These are phyloP conservation scores for Lagerstroemia speciosa DNA, from an alignment of 345 rosid species.

Conservation along the genomic window DNA sequence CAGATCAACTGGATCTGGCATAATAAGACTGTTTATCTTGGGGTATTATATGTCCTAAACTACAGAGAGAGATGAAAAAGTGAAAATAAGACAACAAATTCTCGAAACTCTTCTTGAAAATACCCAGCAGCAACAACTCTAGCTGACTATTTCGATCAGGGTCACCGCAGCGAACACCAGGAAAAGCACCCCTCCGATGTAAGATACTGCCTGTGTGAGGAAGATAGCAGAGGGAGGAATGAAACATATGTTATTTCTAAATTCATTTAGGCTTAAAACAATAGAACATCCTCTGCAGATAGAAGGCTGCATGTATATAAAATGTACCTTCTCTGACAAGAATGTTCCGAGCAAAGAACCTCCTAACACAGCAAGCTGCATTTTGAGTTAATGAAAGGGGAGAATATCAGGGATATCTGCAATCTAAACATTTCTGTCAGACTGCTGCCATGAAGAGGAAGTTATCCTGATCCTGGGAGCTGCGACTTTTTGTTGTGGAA, in stretches of 20 bases:
- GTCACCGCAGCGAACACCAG: constrained; percentile 79
- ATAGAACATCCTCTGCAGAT: background rate
- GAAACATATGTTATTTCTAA: background rate
- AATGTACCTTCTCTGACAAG: constrained; percentile 84
- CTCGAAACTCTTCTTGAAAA: background rate
- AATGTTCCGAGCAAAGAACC: constrained; percentile 88
- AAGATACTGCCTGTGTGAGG: constrained; percentile 56
- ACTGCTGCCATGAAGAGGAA: background rate
- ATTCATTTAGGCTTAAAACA: background rate
- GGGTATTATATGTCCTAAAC: background rate
- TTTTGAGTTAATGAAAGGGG: background rate
- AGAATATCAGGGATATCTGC: background rate
- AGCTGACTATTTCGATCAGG: constrained; percentile 53
- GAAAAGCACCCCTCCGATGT: constrained; percentile 79
- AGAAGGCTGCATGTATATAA: no score
- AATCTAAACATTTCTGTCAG: background rate
- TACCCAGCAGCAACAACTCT: constrained; percentile 6
- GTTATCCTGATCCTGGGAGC: background rate
- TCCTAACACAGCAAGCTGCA: constrained; percentile 81
- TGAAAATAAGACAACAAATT: background rate
- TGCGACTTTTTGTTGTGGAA: no score
- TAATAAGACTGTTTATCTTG: background rate
- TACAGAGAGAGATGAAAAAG: background rate
- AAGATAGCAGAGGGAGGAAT: constrained; percentile 5
- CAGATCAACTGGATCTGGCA: background rate